These are phyloP conservation scores for Nicotiana tomentosiformis DNA, from an alignment of 257 asterid species.

Conservation along the genomic window DNA sequence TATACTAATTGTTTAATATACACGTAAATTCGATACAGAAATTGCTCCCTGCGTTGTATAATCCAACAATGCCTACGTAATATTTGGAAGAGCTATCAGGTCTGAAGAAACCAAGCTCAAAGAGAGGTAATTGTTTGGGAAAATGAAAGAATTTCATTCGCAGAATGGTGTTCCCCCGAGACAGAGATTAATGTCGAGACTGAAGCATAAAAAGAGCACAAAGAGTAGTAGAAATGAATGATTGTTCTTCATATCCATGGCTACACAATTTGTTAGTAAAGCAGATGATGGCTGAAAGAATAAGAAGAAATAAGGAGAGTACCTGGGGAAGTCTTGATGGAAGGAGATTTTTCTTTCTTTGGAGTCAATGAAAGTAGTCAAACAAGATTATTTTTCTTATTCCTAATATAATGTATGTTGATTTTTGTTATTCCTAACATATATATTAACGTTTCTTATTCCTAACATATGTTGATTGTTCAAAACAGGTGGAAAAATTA, in stretches of 20 bases:
- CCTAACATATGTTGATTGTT: too few relatives aligned
- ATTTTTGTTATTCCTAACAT: background rate
- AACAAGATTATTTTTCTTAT: background rate
- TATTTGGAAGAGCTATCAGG: conserved; percentile 1
- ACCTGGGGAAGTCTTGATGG: background rate
- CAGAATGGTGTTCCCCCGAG: background rate
- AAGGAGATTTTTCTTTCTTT: background rate
- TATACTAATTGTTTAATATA: too few relatives aligned
- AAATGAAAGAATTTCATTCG: background rate
- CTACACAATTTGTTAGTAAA: background rate
- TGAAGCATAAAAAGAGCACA: background rate
- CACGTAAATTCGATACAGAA: too few relatives aligned
- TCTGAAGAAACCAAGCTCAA: conserved; percentile 1
- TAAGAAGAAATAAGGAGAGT: background rate
- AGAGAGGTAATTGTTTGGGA: background rate
- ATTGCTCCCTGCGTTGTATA: too few relatives aligned
- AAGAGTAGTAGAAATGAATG: background rate
- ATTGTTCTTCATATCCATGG: background rate
- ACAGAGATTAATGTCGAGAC: background rate
- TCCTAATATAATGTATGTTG: background rate
- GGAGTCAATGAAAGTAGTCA: background rate
- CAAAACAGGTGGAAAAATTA: too few relatives aligned
- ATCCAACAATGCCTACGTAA: conserved; percentile 21
- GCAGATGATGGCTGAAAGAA: background rate
- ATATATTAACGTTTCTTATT: too few relatives aligned